Conservation (phyloP, 2,329 filamentous ascomycete genomes). For the Dendrostoma leiphaemia region DNA sequence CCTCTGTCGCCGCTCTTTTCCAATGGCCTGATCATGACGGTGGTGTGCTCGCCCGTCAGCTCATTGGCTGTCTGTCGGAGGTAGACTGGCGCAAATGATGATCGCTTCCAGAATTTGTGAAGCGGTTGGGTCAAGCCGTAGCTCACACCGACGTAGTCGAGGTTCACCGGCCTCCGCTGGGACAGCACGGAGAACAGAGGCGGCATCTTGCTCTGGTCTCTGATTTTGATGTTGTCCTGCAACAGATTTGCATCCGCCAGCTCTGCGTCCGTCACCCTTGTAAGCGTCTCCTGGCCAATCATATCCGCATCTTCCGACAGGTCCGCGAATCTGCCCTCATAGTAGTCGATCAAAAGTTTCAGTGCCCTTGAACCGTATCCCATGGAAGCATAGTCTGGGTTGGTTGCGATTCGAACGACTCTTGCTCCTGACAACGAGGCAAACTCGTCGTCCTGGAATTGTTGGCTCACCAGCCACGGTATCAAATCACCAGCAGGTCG, state of each 20-base stretch:
- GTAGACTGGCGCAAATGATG: conserved; percentile 84
- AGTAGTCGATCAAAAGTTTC: conserved; percentile 85
- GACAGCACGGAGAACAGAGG: conserved; percentile 86
- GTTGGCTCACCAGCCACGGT: conserved; percentile 95
- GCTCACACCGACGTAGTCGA: conserved; percentile 94
- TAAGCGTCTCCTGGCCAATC: conserved; percentile 61
- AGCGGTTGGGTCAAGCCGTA: conserved; percentile 85
- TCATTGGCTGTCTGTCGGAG: conserved; percentile 93
- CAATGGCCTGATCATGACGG: conserved; percentile 90
- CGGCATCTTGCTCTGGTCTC: conserved; percentile 89
- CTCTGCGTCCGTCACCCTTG: conserved; percentile 79
- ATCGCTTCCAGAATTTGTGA: conserved; percentile 96
- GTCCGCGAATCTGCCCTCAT: conserved; percentile 86
- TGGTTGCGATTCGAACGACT: conserved; percentile 91
- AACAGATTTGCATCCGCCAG: conserved; percentile 73
- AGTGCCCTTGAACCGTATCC: conserved; percentile 91
- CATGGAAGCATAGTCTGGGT: conserved; percentile 89
- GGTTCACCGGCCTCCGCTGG: conserved; percentile 72
- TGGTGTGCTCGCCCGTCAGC: conserved; percentile 94
- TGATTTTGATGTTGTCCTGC: conserved; percentile 83
- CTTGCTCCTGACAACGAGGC: conserved; percentile 89
- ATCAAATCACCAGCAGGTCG: conserved; percentile 91
- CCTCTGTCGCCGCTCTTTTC: conserved; percentile 64
- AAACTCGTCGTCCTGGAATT: conserved; percentile 97
- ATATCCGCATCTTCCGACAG: conserved; percentile 68